These are phyloP conservation scores for Aspergillus funiculosus DNA, from an alignment of 495 filamentous ascomycete species.

Conservation along the genomic window DNA sequence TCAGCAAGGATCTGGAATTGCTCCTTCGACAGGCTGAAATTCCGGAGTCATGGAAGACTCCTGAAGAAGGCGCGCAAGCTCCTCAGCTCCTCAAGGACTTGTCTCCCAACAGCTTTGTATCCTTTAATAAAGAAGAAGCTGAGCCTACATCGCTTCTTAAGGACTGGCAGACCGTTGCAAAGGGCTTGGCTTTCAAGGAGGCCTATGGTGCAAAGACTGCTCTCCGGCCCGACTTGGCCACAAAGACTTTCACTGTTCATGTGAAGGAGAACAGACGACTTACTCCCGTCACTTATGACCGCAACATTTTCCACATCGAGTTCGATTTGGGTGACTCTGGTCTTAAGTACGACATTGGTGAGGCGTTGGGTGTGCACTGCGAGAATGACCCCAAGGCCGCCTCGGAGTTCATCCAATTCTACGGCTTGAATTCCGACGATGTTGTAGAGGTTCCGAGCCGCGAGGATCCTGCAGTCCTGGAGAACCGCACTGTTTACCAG, in stretches of 20 bases:
- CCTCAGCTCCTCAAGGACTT: constrained; percentile 54
- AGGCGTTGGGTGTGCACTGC: constrained; percentile 94
- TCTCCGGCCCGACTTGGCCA: constrained; percentile 76
- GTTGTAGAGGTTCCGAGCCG: constrained; percentile 87
- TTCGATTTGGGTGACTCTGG: constrained; percentile 90
- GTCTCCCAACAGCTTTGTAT: constrained; percentile 69
- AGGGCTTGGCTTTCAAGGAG: constrained; percentile 90
- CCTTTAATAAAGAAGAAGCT: constrained; percentile 70
- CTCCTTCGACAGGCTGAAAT: constrained; percentile 65
- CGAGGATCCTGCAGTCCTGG: constrained; percentile 68
- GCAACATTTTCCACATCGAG: constrained; percentile 99
- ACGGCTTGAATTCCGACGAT: constrained; percentile 73
- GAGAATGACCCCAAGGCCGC: constrained; percentile 83
- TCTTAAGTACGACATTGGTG: constrained; percentile 92
- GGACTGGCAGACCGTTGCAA: constrained; percentile 75
- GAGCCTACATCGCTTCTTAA: constrained; percentile 62
- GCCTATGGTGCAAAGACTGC: constrained; percentile 68
- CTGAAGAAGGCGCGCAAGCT: constrained; percentile 50
- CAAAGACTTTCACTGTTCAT: constrained; percentile 79
- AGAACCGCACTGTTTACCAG: constrained; percentile 92
- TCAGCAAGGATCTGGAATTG: constrained; percentile 61
- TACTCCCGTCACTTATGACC: constrained; percentile 83
- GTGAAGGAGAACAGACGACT: constrained; percentile 94
- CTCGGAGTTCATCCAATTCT: constrained; percentile 78
- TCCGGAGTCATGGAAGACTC: constrained; percentile 71